Evolutionary conservation across 2,329 filamentous ascomycete species (phyloP).

Genomic region (Tolypocladium amazonense): DNA sequence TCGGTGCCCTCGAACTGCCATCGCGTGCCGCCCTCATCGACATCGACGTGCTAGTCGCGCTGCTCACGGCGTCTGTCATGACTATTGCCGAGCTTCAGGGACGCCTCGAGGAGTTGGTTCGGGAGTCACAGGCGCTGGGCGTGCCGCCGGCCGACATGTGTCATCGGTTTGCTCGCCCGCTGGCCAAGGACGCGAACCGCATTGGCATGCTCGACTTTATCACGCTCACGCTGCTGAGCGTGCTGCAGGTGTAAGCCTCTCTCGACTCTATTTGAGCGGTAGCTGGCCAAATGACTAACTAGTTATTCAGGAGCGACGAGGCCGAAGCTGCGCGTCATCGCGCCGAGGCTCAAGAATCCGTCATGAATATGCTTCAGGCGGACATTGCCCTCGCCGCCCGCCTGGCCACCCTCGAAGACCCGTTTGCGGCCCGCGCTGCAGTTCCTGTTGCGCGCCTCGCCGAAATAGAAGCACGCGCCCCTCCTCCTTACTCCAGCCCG

Average conservation of each 20-base stretch:
- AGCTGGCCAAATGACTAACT: neutral
- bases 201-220: constrained; percentile 5
- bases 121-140: neutral
- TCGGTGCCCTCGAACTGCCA: neutral
- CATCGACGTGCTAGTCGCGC: constrained; percentile 7
- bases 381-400: constrained; percentile 6
- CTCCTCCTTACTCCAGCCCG: constrained; percentile 5
- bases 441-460: constrained; percentile 1
- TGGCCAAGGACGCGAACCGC: constrained; percentile 6
- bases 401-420: constrained; percentile 5
- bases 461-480: constrained; percentile 2
- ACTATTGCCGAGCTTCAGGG: constrained; percentile 7
- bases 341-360: constrained; percentile 1
- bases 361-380: constrained; percentile 5
- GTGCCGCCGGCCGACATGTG: constrained; percentile 2
- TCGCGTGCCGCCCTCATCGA: constrained; percentile 6
- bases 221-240: constrained; percentile 6
- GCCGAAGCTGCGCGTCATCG: constrained; percentile 5
- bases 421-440: constrained; percentile 2
- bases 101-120: constrained; percentile 3
- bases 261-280: neutral
- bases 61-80: constrained; percentile 6
- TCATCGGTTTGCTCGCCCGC: neutral
- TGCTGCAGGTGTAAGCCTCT: constrained; percentile 7
- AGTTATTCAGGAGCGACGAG: constrained; percentile 2